phyloP scores from a whole-genome alignment of 192 early-diverging fungal species.

The Glomus cerebriforme region DNA sequence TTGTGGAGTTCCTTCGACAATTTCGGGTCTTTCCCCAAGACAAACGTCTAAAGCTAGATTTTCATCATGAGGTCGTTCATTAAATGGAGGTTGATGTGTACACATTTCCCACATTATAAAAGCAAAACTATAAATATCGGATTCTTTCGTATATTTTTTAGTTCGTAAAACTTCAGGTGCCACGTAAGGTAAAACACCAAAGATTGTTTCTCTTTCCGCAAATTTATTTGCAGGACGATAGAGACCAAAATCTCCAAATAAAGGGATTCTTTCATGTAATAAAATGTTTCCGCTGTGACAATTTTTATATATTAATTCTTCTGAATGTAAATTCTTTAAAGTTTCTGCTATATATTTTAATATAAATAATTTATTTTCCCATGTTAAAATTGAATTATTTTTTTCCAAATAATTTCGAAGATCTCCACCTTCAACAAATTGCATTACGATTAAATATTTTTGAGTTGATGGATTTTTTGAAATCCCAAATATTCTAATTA shows the following conservation, averaged over 20 bases:
- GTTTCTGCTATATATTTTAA: slow-evolving; percentile 38
- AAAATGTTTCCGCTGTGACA: slow-evolving; percentile 23
- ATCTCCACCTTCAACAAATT: slow-evolving; percentile 36
- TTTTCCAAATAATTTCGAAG: slow-evolving; percentile 40
- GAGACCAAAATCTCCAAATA: neutral
- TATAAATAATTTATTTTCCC: slow-evolving; percentile 39
- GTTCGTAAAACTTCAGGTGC: slow-evolving; percentile 23
- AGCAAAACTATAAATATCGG: slow-evolving; percentile 30
- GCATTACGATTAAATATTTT: slow-evolving; percentile 10
- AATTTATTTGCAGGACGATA: neutral
- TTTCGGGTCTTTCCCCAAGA: neutral
- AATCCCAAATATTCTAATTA: neutral
- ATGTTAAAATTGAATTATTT: slow-evolving; percentile 35
- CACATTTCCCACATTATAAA: slow-evolving; percentile 24
- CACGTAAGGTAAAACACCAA: slow-evolving; percentile 16
- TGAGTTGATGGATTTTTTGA: slow-evolving; percentile 3
- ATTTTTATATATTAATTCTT: slow-evolving; percentile 42
- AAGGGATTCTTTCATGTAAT: neutral
- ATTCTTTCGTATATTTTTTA: slow-evolving; percentile 5
- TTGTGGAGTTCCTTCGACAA: neutral
- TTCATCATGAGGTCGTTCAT: neutral
- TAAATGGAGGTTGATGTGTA: neutral
- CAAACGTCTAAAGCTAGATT: slow-evolving; percentile 4
- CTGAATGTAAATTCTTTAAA: slow-evolving; percentile 39
- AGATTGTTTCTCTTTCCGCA: neutral